Conservation (phyloP, 2,329 filamentous ascomycete genomes). For the Botryosphaeria dothidea region DNA sequence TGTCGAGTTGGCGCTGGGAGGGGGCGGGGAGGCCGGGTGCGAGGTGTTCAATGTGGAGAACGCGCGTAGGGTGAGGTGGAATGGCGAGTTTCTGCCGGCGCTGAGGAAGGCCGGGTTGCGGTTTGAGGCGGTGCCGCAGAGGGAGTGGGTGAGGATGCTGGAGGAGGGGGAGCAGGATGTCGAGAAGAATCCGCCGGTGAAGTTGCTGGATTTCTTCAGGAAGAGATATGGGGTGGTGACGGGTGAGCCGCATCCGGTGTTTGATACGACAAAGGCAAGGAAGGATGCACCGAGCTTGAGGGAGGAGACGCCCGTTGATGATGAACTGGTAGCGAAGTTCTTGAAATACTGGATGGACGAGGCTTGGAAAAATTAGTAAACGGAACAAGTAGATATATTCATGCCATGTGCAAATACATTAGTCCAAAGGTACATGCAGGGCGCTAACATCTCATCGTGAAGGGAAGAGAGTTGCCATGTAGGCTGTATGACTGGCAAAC, state of each 20-base stretch:
- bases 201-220: slow-evolving; percentile 56
- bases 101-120: slow-evolving; percentile 44
- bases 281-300: slow-evolving; percentile 1
- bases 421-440: too few species aligned
- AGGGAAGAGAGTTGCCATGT: too few species aligned
- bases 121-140: slow-evolving; percentile 15
- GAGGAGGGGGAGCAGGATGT: slow-evolving; percentile 44
- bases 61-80: slow-evolving; percentile 52
- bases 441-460: too few species aligned
- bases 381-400: too few species aligned
- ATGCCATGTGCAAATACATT: too few species aligned
- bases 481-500: too few species aligned
- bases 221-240: slow-evolving; percentile 48
- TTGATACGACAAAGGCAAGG: not conserved
- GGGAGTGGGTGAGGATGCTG: slow-evolving; percentile 28
- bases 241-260: slow-evolving; percentile 1
- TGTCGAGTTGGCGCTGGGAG: slow-evolving; percentile 6
- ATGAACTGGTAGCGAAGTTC: slow-evolving; percentile 4
- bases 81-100: slow-evolving; percentile 53
- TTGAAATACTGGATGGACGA: slow-evolving; percentile 10
- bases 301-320: not conserved
- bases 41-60: slow-evolving; percentile 56
- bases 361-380: not conserved
- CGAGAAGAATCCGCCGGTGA: slow-evolving; percentile 51
- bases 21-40: not conserved